Evolutionary conservation across 164 flowering plant genomes (phyloP), one percentile per base, ranked within the genome.

Genomic region (Vitis rotundifolia): DNA sequence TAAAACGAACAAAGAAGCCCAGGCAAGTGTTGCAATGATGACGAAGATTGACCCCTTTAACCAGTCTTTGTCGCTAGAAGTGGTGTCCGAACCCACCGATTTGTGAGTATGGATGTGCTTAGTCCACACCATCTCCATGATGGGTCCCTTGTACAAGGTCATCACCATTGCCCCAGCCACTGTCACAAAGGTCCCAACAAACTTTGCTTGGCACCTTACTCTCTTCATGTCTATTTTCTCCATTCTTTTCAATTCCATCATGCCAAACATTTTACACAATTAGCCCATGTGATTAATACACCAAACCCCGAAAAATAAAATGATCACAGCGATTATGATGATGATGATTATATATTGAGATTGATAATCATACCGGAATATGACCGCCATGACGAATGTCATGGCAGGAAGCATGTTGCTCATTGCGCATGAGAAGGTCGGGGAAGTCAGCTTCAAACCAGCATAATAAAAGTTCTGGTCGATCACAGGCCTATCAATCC

Each of bases 321-420:
- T 37, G 13, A 29, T 13, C 44, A 15, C 26, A 22, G 26, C 26
- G 26, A 6, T 12, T 6, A 31, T 37, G 13, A 53, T 1, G 22
- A n/a, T 9, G 51, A 37, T 37, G 44, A 37, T 37, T 37, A 37
- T 37, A 57, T 57, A 57, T 15, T 15, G 26, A 57, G 60, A 11
- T 18, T 49, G 50, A 13, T 6, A 51, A 15, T 28, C 2, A 7
- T 84, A 90, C 98, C 98, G 80, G 91, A 79, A 94, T 11, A 94
- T 64, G 69, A 87, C 81, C 0, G 99, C 98, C 98, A 94, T 85
- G 28, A 94, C 88, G 56, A 94, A 94, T 3, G 98, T 94, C 97
- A 94, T 91, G 3, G 99, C 98, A 0, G 99, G 99, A 12, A 94
- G 85, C 89, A 92, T 89, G 84, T 94, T 94, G 71, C 95, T 89